Percentiles rank a stretch among this genome's conserved stretches.
Conservation (phyloP, 1,139 yeast species). For the Debaryomyces singareniensis region DNA sequence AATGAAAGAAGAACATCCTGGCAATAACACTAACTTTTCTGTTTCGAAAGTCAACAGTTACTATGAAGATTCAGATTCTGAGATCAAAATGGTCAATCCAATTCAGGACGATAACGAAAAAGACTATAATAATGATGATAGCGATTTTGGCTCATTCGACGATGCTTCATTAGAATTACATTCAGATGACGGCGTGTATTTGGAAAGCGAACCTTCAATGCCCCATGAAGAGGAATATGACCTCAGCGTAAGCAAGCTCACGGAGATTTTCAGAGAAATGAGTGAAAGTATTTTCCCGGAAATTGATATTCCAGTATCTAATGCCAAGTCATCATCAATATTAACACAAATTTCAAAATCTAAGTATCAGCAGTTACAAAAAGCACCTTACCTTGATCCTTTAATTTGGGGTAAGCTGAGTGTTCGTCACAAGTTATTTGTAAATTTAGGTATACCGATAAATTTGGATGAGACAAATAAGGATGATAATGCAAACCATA, state of each 20-base stretch:
- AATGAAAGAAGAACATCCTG: too few relatives aligned
- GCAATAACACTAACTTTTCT: too few relatives aligned
- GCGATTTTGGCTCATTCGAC: slow-evolving; percentile 37
- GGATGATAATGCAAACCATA: background rate
- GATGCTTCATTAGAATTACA: slow-evolving; percentile 35
- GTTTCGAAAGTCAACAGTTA: too few relatives aligned
- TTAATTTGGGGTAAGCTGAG: slow-evolving; percentile 56
- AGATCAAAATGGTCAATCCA: background rate
- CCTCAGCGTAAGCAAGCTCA: too few relatives aligned
- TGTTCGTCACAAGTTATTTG: slow-evolving; percentile 49
- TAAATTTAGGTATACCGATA: slow-evolving; percentile 54
- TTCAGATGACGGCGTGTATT: slow-evolving; percentile 3
- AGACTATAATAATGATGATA: slow-evolving; percentile 19
- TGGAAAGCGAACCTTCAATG: too few relatives aligned
- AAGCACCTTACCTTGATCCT: slow-evolving; percentile 39
- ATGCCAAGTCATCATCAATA: too few relatives aligned
- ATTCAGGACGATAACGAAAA: slow-evolving; percentile 2
- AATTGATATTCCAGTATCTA: too few relatives aligned
- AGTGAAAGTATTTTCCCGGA: too few relatives aligned
- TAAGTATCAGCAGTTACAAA: too few relatives aligned
- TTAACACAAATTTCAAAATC: too few relatives aligned
- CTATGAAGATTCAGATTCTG: background rate
- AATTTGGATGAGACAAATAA: slow-evolving; percentile 43
- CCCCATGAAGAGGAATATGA: too few relatives aligned
- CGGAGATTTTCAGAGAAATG: too few relatives aligned